Conservation (phyloP, 2,329 filamentous ascomycete genomes). For the Scleromitrula shiraiana region DNA sequence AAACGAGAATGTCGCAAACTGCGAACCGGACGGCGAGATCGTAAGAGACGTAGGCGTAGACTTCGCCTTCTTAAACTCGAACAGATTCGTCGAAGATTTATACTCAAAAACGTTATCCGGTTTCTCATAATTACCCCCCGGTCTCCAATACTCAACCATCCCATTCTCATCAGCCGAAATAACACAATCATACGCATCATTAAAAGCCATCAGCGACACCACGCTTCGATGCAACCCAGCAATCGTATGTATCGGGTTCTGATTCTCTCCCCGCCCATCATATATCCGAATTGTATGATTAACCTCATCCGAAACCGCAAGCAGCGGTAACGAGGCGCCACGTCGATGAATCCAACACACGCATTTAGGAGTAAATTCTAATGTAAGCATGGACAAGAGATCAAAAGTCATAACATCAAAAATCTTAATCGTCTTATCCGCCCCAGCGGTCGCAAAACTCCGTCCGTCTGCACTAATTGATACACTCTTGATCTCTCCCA, state of each 20-base stretch:
- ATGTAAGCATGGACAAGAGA: conserved; percentile 70
- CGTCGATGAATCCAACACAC: conserved; percentile 89
- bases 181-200: conserved; percentile 81
- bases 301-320: conserved; percentile 73
- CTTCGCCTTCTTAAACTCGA: conserved; percentile 96
- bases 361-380: conserved; percentile 67
- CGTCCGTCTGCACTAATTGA: conserved; percentile 83
- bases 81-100: conserved; percentile 89
- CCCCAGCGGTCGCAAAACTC: conserved; percentile 84
- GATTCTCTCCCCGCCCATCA: conserved; percentile 79
- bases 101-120: conserved; percentile 85
- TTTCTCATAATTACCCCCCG: conserved; percentile 75
- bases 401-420: conserved; percentile 83
- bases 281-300: conserved; percentile 73
- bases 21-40: conserved; percentile 76
- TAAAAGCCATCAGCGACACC: conserved; percentile 82
- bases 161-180: conserved; percentile 81
- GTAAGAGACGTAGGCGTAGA: conserved; percentile 73
- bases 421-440: conserved; percentile 72
- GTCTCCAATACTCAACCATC: conserved; percentile 96
- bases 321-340: conserved; percentile 76
- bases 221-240: conserved; percentile 72
- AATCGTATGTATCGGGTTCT: conserved; percentile 68
- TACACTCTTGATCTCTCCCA: conserved; percentile 73
- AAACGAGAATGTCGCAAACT: conserved; percentile 83